These are phyloP conservation scores for Stylosanthes scabra DNA, from an alignment of 331 rosid genomes.

Conservation along the genomic window DNA sequence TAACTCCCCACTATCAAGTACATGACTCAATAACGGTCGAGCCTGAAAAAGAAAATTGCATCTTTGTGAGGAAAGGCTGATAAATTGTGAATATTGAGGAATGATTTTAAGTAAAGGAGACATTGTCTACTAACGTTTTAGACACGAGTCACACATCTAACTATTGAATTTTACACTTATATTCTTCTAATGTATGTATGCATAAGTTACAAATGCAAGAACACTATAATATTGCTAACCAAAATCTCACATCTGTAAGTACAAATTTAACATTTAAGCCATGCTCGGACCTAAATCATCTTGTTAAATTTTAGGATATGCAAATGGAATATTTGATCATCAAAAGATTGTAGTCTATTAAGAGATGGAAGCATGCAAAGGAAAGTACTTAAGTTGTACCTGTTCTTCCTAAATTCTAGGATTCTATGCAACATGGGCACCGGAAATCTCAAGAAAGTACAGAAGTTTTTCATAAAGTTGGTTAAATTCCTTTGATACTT, in stretches of 20 bases:
- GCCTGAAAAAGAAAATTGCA: slow-evolving; percentile 62
- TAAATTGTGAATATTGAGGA: background rate
- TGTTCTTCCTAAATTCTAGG: background rate
- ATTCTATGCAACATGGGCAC: background rate
- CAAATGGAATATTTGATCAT: slow-evolving; percentile 2
- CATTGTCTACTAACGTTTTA: too few species aligned
- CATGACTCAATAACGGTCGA: slow-evolving; percentile 75
- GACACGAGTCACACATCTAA: background rate
- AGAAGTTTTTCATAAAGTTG: background rate
- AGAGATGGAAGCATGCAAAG: slow-evolving; percentile 1
- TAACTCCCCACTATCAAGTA: slow-evolving; percentile 67
- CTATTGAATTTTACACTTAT: background rate
- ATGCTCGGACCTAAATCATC: too few species aligned
- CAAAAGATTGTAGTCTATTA: background rate
- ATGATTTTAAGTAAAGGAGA: background rate
- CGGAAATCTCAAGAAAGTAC: background rate
- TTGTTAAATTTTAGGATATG: background rate
- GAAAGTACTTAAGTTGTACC: background rate
- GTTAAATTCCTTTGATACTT: background rate
- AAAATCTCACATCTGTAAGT: slow-evolving; percentile 2
- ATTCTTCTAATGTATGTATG: slow-evolving; percentile 5
- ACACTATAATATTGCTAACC: background rate
- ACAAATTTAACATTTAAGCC: slow-evolving; percentile 1
- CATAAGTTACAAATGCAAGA: slow-evolving; percentile 22
- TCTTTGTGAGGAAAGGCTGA: slow-evolving; percentile 36